Evolutionary conservation across 2,329 filamentous ascomycete genomes (phyloP).

Genomic region (Penicillium sp.): DNA sequence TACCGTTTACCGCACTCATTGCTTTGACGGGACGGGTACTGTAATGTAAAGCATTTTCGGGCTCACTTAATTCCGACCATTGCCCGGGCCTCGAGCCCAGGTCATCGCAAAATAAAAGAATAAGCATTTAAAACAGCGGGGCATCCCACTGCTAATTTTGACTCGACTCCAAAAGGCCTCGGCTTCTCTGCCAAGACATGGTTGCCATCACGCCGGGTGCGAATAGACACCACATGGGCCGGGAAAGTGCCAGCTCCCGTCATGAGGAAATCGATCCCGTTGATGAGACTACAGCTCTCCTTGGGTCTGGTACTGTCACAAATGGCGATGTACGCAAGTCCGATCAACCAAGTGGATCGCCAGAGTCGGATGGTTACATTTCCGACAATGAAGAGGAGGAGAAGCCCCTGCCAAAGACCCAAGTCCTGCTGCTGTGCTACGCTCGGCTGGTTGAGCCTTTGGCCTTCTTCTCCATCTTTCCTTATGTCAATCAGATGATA

Average conservation of each 20-base stretch:
- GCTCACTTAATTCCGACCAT: not conserved
- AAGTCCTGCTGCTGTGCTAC: constrained; percentile 72
- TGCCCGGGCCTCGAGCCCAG: not conserved
- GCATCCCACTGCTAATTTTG: not conserved
- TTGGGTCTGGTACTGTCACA: constrained; percentile 2
- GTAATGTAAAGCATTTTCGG: not conserved
- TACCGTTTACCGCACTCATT: not conserved
- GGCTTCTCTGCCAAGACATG: not conserved
- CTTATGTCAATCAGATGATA: constrained; percentile 77
- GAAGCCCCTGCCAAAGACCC: constrained; percentile 57
- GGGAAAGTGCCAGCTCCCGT: not conserved
- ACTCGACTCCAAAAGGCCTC: not conserved
- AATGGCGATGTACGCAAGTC: not conserved
- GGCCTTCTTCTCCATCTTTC: constrained; percentile 80
- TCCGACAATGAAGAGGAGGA: constrained; percentile 33
- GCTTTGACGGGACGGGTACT: not conserved
- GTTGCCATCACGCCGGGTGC: constrained; percentile 1
- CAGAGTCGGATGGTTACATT: not conserved
- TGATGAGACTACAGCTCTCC: constrained; percentile 19
- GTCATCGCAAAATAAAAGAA: not conserved
- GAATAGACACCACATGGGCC: not conserved
- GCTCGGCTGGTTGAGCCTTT: constrained; percentile 71
- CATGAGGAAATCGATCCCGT: constrained; percentile 1
- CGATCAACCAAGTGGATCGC: not conserved
- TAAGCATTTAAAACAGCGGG: not conserved